These are phyloP conservation scores for Hypsizygus marmoreus DNA, from an alignment of 768 basidiomycete species.

Conservation along the genomic window DNA sequence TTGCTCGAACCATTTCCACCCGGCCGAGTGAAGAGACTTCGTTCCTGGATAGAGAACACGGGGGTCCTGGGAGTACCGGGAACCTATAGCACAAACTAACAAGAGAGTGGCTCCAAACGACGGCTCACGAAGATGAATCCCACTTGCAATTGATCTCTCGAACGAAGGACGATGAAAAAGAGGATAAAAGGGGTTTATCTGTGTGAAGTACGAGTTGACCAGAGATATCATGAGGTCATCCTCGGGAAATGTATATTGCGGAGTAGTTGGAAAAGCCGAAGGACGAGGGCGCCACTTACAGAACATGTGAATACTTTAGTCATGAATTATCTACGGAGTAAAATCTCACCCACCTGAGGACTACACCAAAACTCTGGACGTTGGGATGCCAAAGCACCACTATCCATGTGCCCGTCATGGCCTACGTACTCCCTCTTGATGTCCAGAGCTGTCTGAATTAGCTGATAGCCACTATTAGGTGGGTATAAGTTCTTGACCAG, in stretches of 20 bases:
- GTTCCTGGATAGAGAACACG: slow-evolving; percentile 52
- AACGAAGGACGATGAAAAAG: slow-evolving; percentile 78
- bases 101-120: slow-evolving; percentile 55
- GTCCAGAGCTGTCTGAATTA: slow-evolving; percentile 57
- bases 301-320: too few relatives aligned
- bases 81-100: slow-evolving; percentile 67
- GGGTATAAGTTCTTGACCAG: not conserved
- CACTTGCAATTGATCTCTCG: slow-evolving; percentile 46
- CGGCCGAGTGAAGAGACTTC: slow-evolving; percentile 47
- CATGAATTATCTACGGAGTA: too few relatives aligned
- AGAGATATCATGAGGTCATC: slow-evolving; percentile 56
- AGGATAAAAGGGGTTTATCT: slow-evolving; percentile 57
- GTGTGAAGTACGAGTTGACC: slow-evolving; percentile 65
- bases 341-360: slow-evolving; percentile 7
- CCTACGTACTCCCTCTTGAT: slow-evolving; percentile 57
- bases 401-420: slow-evolving; percentile 23
- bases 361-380: slow-evolving; percentile 53
- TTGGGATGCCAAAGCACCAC: slow-evolving; percentile 27
- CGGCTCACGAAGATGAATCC: slow-evolving; percentile 50
- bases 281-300: slow-evolving; percentile 34
- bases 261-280: slow-evolving; percentile 22
- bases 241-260: slow-evolving; percentile 49
- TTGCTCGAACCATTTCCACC: slow-evolving; percentile 70
- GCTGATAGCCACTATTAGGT: slow-evolving; percentile 48
- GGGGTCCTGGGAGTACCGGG: slow-evolving; percentile 61